Conservation (phyloP, 2,329 filamentous ascomycete species). For the Talaromyces sp. region DNA sequence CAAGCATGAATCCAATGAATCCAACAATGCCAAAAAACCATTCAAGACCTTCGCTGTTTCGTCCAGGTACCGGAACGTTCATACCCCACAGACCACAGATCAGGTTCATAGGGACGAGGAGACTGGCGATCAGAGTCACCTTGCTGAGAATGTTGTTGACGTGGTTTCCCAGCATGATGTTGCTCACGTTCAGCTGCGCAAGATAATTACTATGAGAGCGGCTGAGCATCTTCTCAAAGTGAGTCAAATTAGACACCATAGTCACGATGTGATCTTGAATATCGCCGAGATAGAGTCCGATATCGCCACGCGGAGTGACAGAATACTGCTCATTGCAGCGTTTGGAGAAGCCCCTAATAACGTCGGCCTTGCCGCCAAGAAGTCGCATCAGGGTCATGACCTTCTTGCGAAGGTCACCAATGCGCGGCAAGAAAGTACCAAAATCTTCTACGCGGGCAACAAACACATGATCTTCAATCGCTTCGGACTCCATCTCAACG, state of each 20-base stretch:
- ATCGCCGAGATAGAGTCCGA: slow-evolving; percentile 92
- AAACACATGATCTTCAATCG: slow-evolving; percentile 93
- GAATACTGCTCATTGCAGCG: slow-evolving; percentile 97
- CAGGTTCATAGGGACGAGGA: slow-evolving; percentile 93
- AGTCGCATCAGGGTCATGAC: slow-evolving; percentile 91
- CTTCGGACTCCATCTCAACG: slow-evolving; percentile 83
- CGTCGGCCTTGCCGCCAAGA: slow-evolving; percentile 94
- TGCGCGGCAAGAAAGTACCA: slow-evolving; percentile 76
- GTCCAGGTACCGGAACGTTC: slow-evolving; percentile 49
- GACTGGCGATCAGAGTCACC: slow-evolving; percentile 88
- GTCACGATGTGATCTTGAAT: slow-evolving; percentile 99
- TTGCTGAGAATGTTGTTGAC: slow-evolving; percentile 90
- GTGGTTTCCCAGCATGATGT: slow-evolving; percentile 79
- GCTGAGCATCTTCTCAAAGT: slow-evolving; percentile 97
- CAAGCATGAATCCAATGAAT: slow-evolving; percentile 42
- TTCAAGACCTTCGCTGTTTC: slow-evolving; percentile 30
- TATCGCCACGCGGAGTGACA: slow-evolving; percentile 91
- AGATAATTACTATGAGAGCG: slow-evolving; percentile 94
- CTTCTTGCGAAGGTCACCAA: slow-evolving; percentile 88
- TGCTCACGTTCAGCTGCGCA: slow-evolving; percentile 88
- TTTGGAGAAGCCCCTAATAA: slow-evolving; percentile 95
- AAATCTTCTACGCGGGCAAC: slow-evolving; percentile 88
- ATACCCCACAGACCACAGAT: slow-evolving; percentile 63
- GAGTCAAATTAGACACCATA: slow-evolving; percentile 93
- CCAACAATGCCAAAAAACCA: slow-evolving; percentile 52